phyloP scores from a whole-genome alignment of 805 yeast genomes.

The Blastobotrys terrestris region DNA sequence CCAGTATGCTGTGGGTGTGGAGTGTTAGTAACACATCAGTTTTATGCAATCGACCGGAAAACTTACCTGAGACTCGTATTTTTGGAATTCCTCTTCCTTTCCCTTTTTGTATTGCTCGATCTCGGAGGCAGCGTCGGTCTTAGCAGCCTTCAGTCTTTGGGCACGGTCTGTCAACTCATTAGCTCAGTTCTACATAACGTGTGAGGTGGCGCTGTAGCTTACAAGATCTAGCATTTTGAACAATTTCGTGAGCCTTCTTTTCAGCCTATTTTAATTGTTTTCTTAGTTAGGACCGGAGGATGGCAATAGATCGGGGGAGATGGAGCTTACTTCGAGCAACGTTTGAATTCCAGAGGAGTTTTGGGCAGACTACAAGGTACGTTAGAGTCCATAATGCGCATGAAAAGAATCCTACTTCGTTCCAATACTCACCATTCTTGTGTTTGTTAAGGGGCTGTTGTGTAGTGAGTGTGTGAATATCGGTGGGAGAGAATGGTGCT shows the following conservation, averaged over 20 bases:
- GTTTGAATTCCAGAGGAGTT: constrained; percentile 60
- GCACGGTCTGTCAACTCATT: constrained; percentile 52
- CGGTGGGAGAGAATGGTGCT: not conserved
- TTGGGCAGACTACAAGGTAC: constrained; percentile 32
- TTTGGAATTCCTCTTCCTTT: constrained; percentile 76
- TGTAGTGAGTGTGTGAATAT: not conserved
- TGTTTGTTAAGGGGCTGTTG: not conserved
- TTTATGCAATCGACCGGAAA: not conserved
- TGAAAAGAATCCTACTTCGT: too few species aligned
- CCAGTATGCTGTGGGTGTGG: constrained; percentile 55
- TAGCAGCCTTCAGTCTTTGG: constrained; percentile 86
- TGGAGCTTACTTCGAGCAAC: constrained; percentile 45
- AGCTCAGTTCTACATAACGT: constrained; percentile 23
- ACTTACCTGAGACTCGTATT: constrained; percentile 54
- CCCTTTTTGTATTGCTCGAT: constrained; percentile 77
- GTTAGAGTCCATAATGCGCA: too few species aligned
- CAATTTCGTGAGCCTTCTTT: constrained; percentile 95
- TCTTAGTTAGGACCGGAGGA: too few species aligned
- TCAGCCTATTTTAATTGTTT: constrained; percentile 68
- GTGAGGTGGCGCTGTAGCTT: constrained; percentile 33
- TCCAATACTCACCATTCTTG: not conserved
- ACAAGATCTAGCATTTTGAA: constrained; percentile 85
- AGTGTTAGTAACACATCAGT: constrained; percentile 3
- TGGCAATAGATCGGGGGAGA: not conserved
- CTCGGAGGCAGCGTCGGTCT: constrained; percentile 85